Evolutionary conservation across 1,284 basidiomycete species (phyloP).

Genomic region (Thecaphora frezii): DNA sequence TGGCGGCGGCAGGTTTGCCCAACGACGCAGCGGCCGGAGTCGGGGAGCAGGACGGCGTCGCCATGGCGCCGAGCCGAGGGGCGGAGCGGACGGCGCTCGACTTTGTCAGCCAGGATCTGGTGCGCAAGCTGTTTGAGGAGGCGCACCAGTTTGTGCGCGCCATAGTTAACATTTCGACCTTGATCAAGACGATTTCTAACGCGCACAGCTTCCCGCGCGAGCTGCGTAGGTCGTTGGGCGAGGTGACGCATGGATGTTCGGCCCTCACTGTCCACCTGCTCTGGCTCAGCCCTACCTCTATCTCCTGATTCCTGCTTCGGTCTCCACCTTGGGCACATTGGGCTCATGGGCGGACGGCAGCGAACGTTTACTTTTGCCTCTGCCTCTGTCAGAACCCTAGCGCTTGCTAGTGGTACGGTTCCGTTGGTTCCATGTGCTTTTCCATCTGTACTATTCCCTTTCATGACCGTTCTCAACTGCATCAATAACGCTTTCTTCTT

Average conservation of each 20-base stretch:
- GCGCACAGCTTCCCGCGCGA: constrained; percentile 42
- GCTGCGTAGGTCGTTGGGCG: constrained; percentile 36
- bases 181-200: constrained; percentile 41
- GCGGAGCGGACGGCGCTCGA: constrained; percentile 7
- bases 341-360: too few species aligned
- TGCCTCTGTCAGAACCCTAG: too few species aligned
- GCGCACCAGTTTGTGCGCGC: constrained; percentile 46
- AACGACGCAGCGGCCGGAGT: background rate
- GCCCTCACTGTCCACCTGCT: constrained; percentile 49
- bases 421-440: too few species aligned
- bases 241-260: constrained; percentile 44
- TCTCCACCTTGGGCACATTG: too few species aligned
- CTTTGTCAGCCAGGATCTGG: constrained; percentile 18
- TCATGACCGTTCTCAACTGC: too few species aligned
- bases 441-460: too few species aligned
- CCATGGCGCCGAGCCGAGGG: too few species aligned
- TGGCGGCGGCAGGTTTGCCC: constrained; percentile 5
- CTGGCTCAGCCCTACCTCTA: constrained; percentile 27
- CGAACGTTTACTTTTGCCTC: too few species aligned
- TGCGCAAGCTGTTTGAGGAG: constrained; percentile 38
- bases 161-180: constrained; percentile 46
- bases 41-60: too few species aligned
- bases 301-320: too few species aligned
- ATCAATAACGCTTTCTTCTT: too few species aligned
- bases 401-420: too few species aligned